Percentiles rank a stretch among this genome's conserved stretches.
Evolutionary conservation across 805 yeast species (phyloP).

Genomic region (Lachancea lanzarotensis): DNA sequence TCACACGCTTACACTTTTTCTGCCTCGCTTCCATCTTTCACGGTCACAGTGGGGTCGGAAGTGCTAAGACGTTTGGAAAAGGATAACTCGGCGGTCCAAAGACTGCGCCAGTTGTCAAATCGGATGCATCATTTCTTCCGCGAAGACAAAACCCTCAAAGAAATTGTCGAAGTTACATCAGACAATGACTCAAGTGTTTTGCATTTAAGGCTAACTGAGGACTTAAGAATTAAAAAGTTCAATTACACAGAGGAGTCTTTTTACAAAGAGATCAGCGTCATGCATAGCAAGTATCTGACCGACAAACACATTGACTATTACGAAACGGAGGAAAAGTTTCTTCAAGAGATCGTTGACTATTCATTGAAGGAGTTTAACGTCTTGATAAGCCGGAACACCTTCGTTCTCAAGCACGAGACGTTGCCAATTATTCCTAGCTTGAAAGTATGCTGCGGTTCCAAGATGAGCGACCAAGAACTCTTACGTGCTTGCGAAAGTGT

Average conservation of each 20-base stretch:
- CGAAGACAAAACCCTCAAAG: slow-evolving; percentile 32
- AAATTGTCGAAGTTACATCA: slow-evolving; percentile 49
- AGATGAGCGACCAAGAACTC: slow-evolving; percentile 41
- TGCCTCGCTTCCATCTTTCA: slow-evolving; percentile 90
- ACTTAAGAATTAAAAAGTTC: slow-evolving; percentile 29
- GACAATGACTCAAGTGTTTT: slow-evolving; percentile 56
- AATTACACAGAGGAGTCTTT: slow-evolving; percentile 24
- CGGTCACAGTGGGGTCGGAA: slow-evolving; percentile 59
- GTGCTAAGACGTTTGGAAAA: slow-evolving; percentile 45
- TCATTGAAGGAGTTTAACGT: slow-evolving; percentile 46
- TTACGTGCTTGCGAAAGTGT: slow-evolving; percentile 37
- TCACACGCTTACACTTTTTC: slow-evolving; percentile 88
- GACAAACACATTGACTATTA: slow-evolving; percentile 32
- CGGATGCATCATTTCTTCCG: slow-evolving; percentile 37
- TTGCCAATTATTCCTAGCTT: slow-evolving; percentile 62
- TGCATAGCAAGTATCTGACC: slow-evolving; percentile 30
- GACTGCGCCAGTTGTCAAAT: slow-evolving; percentile 37
- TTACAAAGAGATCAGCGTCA: slow-evolving; percentile 19
- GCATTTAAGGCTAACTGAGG: slow-evolving; percentile 53
- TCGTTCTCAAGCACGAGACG: slow-evolving; percentile 64
- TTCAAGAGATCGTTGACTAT: slow-evolving; percentile 61
- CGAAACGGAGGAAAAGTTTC: slow-evolving; percentile 47
- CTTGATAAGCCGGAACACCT: slow-evolving; percentile 58
- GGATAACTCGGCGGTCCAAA: slow-evolving; percentile 30
- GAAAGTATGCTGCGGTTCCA: slow-evolving; percentile 44